phyloP scores from a whole-genome alignment of 2,329 filamentous ascomycete species.

The Cytospora leucostoma region DNA sequence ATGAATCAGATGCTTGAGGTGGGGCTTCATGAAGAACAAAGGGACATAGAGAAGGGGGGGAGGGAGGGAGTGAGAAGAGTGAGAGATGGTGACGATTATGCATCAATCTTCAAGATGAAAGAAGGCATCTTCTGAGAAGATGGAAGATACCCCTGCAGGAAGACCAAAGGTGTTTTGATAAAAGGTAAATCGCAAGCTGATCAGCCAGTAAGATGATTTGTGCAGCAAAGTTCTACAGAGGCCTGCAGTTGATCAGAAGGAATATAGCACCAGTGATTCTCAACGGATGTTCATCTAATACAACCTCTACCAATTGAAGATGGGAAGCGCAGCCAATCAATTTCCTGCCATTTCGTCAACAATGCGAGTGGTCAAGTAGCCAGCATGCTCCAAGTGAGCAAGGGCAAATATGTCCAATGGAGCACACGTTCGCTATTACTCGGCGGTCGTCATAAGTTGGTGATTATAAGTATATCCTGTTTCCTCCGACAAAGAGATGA shows the following conservation, averaged over 20 bases:
- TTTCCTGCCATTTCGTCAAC: no score
- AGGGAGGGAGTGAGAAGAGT: background rate
- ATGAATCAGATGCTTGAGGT: slow-evolving; percentile 24
- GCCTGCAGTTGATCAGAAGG: background rate
- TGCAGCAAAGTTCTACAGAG: background rate
- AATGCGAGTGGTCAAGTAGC: no score
- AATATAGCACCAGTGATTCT: background rate
- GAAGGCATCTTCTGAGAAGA: background rate
- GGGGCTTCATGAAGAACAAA: background rate
- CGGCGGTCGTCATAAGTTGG: no score
- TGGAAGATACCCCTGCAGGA: background rate
- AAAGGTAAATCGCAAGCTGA: background rate
- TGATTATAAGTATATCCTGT: no score
- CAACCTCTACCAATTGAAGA: background rate
- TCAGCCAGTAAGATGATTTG: background rate
- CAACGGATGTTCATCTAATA: background rate
- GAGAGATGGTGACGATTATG: no score
- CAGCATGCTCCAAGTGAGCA: no score
- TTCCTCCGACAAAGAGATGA: no score
- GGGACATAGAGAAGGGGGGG: background rate
- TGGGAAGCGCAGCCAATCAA: background rate
- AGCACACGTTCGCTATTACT: no score
- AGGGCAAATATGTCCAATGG: no score
- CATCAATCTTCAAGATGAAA: background rate
- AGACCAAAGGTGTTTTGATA: background rate